Evolutionary conservation across 768 basidiomycete genomes (phyloP), one percentile per base, ranked within the genome.

Genomic region (Tremella mesenterica): DNA sequence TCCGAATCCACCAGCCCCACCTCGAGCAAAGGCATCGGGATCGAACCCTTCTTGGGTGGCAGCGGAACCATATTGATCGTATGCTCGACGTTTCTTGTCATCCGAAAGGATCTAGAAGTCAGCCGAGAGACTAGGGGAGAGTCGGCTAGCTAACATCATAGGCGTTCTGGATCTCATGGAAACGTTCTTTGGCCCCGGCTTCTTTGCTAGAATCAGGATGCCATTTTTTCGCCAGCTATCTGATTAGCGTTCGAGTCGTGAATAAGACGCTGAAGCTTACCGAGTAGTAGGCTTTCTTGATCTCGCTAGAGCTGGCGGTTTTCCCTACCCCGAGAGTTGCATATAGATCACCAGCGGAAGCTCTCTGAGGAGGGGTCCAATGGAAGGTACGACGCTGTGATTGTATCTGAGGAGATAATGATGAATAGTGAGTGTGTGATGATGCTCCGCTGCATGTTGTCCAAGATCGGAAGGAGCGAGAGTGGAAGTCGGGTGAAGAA

Each of bases 221-320:
- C 68, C 86, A 95, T 78, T 97, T 93, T 57, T 93, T 86, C 16
- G 95, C 95, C 59, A 99, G 85, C 93, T 95, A 68, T 1, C 28
- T 28, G 41, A 14, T 51, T 28, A 26, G 46, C 36, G 13, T 38
- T 4, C 49, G 18, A 28, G 23, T 6, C 12, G n/a, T 25, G 16
- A 25, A 31, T 20, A 38, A 5, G 28, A 2, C 26, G 33, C 51
- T 16, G 41, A 25, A 21, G 73, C 87, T 66, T 72, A 95, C 93
- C 69, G 86, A 79, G 74, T 96, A 99, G 75, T 99, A 99, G 2
- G 81, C 81, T 76, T 97, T 97, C 82, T 99, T 99, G 67, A 99
- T 96, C 61, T 97, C 90, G 20, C 85, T 81, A 25, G 83, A 72
- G 20, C 82, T 78, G 43, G 93, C 86, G 73, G 90, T 88, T 63